A percentile compares a stretch with the other conserved stretches of the same genome.
Evolutionary conservation across 2,329 filamentous ascomycete species (phyloP).

Genomic region (Diaporthe amygdali): DNA sequence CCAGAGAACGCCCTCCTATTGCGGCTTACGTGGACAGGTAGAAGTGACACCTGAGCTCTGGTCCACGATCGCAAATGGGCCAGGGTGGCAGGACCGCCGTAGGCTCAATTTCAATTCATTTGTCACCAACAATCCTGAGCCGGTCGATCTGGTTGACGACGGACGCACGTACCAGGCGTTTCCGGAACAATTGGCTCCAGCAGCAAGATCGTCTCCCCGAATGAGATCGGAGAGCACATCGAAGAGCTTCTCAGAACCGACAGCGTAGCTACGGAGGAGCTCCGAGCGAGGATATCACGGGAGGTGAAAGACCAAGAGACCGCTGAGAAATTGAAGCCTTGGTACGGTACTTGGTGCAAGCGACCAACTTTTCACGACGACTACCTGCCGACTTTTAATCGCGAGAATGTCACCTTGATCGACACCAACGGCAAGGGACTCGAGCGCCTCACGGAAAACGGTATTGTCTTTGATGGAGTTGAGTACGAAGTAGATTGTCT

Average conservation of each 20-base stretch:
- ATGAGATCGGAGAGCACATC: neutral
- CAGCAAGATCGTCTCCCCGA: neutral
- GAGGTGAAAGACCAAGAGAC: neutral
- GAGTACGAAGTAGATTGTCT: constrained; percentile 41
- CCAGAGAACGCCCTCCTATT: neutral
- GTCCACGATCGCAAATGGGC: neutral
- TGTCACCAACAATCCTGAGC: neutral
- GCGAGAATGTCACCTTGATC: constrained; percentile 51
- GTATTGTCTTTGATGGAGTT: constrained; percentile 44
- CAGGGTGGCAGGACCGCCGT: neutral
- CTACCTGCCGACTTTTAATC: constrained; percentile 55
- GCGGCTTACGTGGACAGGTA: neutral
- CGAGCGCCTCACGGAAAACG: constrained; percentile 40
- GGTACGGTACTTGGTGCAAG: constrained; percentile 59
- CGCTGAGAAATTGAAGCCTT: constrained; percentile 45
- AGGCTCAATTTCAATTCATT: neutral
- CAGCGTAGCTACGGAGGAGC: neutral
- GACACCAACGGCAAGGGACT: constrained; percentile 54
- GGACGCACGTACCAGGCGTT: neutral
- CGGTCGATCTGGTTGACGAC: neutral
- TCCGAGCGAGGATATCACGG: neutral
- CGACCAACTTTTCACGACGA: constrained; percentile 56
- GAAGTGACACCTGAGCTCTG: neutral
- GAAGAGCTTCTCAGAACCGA: neutral
- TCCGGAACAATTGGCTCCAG: neutral